Base-by-base conservation (phyloP, 129 eudicot species). In the Erigeron canadensis region DNA sequence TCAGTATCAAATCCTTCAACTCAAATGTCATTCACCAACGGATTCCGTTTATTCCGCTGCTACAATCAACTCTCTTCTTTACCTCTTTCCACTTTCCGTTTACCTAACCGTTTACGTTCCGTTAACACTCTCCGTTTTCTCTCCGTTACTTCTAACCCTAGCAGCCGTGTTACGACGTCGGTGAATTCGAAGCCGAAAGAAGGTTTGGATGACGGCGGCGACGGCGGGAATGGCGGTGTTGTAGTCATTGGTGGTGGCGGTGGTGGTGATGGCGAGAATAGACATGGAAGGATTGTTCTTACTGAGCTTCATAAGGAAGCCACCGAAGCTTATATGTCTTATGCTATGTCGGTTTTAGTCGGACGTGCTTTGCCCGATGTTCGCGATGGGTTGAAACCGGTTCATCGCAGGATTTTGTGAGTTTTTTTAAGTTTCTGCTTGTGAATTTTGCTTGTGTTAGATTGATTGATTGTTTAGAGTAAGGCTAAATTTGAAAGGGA, bases 381-480 rank as follows among this genome's bases (percentile, higher is more conserved):
- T 71, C 84, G 98, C 10, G 98, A 93, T 44, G 98, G 98, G 63
- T 81, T 93, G 79, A 93, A 93, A 90, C 98, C 98, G 0, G 98
- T 93, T 46, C 98, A 93, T 59, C 85, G 98, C 6, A 81, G 98
- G 13, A 89, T 94, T 51, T 62, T 94, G 96, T 94, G 80, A 83
- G 95, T 84, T 38, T 38, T 66, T 38, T 46, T 66, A 28, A 28
- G 15, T 18, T 47, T 44, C 18, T 12, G 4, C 12, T 9, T 42
- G 8, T 16, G 16, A 2, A 1, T 41, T 6, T n/a, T 0, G 53
- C 1, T 9, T 46, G 53, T 46, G 55, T 13, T 28, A 28, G 34
- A 28, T 28, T 28, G 34, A 28, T 28, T 28, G 34, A 28, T 28
- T 28, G 34, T 3, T 28, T 28, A 28, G 34, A 28, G 1, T 0